Percentiles rank a stretch among this genome's conserved stretches.
Conservation (phyloP, 2,329 filamentous ascomycete species). For the Hymenoscyphus scutula region DNA sequence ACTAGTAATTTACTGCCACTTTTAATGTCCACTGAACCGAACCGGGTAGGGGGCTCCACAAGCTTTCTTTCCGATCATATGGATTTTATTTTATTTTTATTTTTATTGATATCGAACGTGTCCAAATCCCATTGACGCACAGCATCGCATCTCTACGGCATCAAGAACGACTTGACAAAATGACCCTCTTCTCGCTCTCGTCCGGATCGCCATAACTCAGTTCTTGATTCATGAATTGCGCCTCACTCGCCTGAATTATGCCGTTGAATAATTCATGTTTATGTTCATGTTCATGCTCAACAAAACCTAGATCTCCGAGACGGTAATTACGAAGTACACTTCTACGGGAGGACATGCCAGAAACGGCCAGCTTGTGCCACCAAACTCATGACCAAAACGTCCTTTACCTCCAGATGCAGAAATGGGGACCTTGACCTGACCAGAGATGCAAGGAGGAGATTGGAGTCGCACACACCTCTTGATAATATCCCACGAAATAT, state of each 20-base stretch:
- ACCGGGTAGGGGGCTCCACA: not conserved
- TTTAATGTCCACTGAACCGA: no score
- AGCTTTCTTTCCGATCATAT: not conserved
- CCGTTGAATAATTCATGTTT: not conserved
- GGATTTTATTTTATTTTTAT: not conserved
- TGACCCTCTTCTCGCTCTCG: not conserved
- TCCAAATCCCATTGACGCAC: not conserved
- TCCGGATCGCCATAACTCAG: not conserved
- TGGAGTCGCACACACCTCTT: not conserved
- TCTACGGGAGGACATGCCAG: conserved; percentile 1
- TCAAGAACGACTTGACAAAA: not conserved
- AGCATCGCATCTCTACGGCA: not conserved
- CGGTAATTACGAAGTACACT: conserved; percentile 3
- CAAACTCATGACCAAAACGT: not conserved
- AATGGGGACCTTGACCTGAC: not conserved
- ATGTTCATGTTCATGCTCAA: no score
- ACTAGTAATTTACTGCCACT: no score
- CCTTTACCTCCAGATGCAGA: not conserved
- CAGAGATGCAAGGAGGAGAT: not conserved
- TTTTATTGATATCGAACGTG: not conserved
- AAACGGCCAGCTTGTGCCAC: not conserved
- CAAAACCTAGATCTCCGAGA: not conserved
- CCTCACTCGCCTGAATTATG: not conserved
- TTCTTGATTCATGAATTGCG: not conserved
- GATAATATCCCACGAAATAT: not conserved